Base-by-base conservation (phyloP, 805 yeast species). In the Lipomyces yamadae region DNA sequence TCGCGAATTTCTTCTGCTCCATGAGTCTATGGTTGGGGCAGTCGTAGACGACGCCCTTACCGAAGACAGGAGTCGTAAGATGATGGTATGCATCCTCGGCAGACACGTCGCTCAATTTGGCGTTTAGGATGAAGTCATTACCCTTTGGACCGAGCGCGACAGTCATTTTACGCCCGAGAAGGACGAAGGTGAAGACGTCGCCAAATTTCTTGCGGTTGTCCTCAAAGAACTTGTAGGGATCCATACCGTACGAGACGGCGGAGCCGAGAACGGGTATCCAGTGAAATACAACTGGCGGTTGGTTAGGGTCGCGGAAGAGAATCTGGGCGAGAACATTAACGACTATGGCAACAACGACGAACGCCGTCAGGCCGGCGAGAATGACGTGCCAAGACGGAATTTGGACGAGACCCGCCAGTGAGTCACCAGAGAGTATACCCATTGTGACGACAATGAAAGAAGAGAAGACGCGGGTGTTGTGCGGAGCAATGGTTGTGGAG, bases 1-100 rank as follows among this genome's bases (percentile, higher is more conserved):
- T 95, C 70, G 93, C 96, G 75, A 95, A 95, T 81, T 92, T 95
- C 86, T 95, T 95, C 80, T 95, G 99, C 78, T 95, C 99, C 99
- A 95, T 95, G 75, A 95, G 85, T 72, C 92, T 87, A 75, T 87
- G 81, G 81, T 95, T 95, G 70, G 99, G 92, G 80, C 98, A 94
- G 81, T 95, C 99, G 78, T 95, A 95, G 62, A 95, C 90, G 63
- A 95, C 99, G 75, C 98, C 99, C 76, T 92, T 87, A 74, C 99
- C 99, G 73, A 95, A 95, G 15, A 92, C 97, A 13, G 99, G 99
- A n/a, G 98, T 94, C n/a, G 99, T 95, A 79, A 95, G 84, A 77
- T 93, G 97, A 69, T 88, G 84, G 81, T 95, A 95, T 52, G 98
- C 98, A 59, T 90, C 98, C 78, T 95, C 98, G 58, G 99, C 99